These are phyloP conservation scores for Chalciporus chontae DNA, from an alignment of 768 basidiomycete genomes.

Conservation along the genomic window DNA sequence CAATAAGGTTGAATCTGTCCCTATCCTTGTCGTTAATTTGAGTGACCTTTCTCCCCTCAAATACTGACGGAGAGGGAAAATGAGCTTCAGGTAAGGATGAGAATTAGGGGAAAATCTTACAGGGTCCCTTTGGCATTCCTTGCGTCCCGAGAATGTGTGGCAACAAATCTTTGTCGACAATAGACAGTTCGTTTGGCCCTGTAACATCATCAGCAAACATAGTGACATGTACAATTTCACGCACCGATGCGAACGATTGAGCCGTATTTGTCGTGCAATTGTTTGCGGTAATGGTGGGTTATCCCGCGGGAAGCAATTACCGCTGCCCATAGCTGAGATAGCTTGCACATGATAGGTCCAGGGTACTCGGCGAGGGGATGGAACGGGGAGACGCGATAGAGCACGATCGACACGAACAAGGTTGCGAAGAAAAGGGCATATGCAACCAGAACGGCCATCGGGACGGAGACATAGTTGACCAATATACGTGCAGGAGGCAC, in stretches of 20 bases:
- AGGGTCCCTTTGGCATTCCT: slow-evolving; percentile 28
- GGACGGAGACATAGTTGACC: slow-evolving; percentile 8
- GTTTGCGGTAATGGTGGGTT: slow-evolving; percentile 13
- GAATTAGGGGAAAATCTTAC: slow-evolving; percentile 14
- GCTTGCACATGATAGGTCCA: slow-evolving; percentile 30
- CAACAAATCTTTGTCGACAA: slow-evolving; percentile 21
- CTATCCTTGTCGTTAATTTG: slow-evolving; percentile 12
- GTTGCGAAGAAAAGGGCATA: slow-evolving; percentile 19
- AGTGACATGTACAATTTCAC: neutral
- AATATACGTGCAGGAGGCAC: slow-evolving; percentile 11
- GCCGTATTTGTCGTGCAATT: slow-evolving; percentile 31
- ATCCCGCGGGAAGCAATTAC: slow-evolving; percentile 17
- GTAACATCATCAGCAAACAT: slow-evolving; percentile 6
- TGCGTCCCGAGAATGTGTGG: slow-evolving; percentile 26
- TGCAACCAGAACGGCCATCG: slow-evolving; percentile 4
- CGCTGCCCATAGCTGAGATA: slow-evolving; percentile 31
- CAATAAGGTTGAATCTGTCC: slow-evolving; percentile 11
- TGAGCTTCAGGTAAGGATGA: slow-evolving; percentile 3
- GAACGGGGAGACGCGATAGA: slow-evolving; percentile 37
- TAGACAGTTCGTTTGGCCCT: slow-evolving; percentile 39
- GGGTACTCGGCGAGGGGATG: slow-evolving; percentile 38
- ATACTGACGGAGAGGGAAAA: slow-evolving; percentile 8
- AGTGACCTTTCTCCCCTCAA: slow-evolving; percentile 21
- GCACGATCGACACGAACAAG: slow-evolving; percentile 25
- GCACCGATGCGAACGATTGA: slow-evolving; percentile 33